Conservation (phyloP, 2,329 filamentous ascomycete genomes). For the Pezicula carpinea region DNA sequence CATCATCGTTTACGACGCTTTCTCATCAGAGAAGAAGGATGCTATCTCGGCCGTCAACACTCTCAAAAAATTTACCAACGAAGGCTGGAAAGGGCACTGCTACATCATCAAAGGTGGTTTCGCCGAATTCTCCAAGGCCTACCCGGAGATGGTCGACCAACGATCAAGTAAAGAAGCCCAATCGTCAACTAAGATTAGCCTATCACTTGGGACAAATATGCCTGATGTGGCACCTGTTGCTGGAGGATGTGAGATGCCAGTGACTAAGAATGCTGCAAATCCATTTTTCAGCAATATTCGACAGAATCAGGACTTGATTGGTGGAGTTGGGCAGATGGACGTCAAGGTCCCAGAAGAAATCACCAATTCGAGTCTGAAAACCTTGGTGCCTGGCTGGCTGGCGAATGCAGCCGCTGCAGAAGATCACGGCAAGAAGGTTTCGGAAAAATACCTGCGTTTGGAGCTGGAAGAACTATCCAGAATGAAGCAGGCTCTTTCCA, state of each 20-base stretch:
- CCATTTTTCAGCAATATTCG: conserved; percentile 96
- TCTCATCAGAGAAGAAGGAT: conserved; percentile 74
- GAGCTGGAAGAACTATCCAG: conserved; percentile 82
- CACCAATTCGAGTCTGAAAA: conserved; percentile 36
- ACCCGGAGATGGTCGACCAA: conserved; percentile 59
- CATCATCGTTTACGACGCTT: conserved; percentile 84
- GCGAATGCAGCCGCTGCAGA: conserved; percentile 57
- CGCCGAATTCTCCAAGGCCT: conserved; percentile 62
- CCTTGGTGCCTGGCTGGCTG: conserved; percentile 68
- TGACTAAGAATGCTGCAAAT: conserved; percentile 63
- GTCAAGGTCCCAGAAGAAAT: conserved; percentile 53
- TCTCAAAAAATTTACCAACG: conserved; percentile 84
- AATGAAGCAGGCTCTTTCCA: conserved; percentile 79
- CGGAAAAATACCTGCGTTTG: conserved; percentile 77
- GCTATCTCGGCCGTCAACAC: conserved; percentile 78
- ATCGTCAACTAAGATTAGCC: conserved; percentile 35
- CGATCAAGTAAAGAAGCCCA: conserved; percentile 32
- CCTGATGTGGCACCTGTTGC: conserved; percentile 69
- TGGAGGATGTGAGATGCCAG: conserved; percentile 81
- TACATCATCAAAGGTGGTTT: conserved; percentile 83
- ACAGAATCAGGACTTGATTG: conserved; percentile 92
- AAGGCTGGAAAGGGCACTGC: conserved; percentile 71
- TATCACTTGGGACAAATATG: conserved; percentile 43
- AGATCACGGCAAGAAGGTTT: conserved; percentile 75
- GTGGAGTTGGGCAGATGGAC: conserved; percentile 81